A percentile compares a stretch with the other conserved stretches of the same genome.
Evolutionary conservation across 306 rosid genomes (phyloP).

Genomic region (Pterocarpus macrocarpus): DNA sequence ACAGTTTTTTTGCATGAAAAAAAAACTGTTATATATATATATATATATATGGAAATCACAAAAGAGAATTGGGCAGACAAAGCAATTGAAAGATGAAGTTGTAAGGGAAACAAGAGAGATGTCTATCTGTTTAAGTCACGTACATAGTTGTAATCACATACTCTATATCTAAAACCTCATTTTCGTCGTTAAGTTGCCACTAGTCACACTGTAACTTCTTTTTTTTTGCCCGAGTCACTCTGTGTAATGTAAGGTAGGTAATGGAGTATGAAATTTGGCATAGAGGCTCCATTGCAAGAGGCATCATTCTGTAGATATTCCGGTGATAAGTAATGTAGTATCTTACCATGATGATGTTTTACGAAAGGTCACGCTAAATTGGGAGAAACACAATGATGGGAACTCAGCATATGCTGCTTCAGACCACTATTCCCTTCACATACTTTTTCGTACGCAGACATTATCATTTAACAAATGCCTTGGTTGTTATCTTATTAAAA

Average conservation of each 20-base stretch:
- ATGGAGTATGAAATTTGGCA: background rate
- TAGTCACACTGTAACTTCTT: too few species aligned
- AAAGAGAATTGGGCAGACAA: too few species aligned
- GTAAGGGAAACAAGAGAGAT: too few species aligned
- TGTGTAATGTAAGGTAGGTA: background rate
- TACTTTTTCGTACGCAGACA: constrained; percentile 44
- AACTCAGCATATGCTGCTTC: constrained; percentile 48
- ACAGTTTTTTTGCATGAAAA: too few species aligned
- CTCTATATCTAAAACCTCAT: constrained; percentile 3
- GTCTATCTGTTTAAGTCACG: too few species aligned
- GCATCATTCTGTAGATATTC: constrained; percentile 37
- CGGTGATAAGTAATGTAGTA: constrained; percentile 37
- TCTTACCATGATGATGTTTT: constrained; percentile 48
- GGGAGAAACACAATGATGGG: constrained; percentile 49
- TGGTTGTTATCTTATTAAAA: background rate
- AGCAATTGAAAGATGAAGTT: too few species aligned
- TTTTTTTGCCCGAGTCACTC: too few species aligned
- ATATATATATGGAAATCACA: too few species aligned
- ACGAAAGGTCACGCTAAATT: too few species aligned
- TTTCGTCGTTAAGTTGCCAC: background rate
- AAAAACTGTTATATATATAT: too few species aligned
- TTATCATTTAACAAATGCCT: constrained; percentile 39
- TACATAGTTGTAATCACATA: background rate
- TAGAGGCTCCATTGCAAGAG: background rate
- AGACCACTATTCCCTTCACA: constrained; percentile 44